Evolutionary conservation across 345 rosid species (phyloP), one percentile per base, ranked within the genome.

Genomic region (Rhizophora apiculata): DNA sequence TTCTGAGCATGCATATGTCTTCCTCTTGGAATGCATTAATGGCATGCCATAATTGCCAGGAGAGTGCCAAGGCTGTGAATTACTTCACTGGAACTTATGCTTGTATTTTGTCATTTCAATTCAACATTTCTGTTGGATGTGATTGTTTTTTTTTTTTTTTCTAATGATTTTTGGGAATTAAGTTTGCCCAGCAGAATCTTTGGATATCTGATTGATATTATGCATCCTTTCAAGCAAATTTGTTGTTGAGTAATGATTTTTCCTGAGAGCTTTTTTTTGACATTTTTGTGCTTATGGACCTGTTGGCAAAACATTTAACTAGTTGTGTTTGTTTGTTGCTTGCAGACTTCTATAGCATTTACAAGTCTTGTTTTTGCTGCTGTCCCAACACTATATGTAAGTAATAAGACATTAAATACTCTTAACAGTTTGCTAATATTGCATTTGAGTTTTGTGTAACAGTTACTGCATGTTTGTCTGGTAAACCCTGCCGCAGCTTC

Each of bases 321-420:
- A 62, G 7, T 68, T 55, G 6, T n/a, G 56, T 37, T 54, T 20
- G 62, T 74, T 71, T 24, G 8, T 53, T 71, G 30, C 67, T 15
- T 83, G 83, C 96, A 94, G 97, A 85, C 97, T 68, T 86, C 87
- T 49, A 78, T 91, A 66, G 96, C 98, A 30, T 87, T 94, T 79
- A 80, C 89, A 54, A 82, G 96, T 80, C 77, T 95, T 58, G 93
- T 89, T 20, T 51, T 88, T 72, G 85, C 92, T n/a, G 87, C 96
- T 27, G 68, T 91, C 55, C 97, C 99, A 19, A 85, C 97, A 27
- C 89, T 94, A 68, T 6, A 61, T 70, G 97, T 94, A 86, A 89
- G 96, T 86, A 48, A 64, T 11, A 9, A 30, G 60, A 59, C 55
- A 48, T 16, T 13, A 22, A 11, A 32, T 55, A 43, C 8, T 22